Conservation (phyloP, 768 basidiomycete genomes). For the Mycena epipterygia region DNA sequence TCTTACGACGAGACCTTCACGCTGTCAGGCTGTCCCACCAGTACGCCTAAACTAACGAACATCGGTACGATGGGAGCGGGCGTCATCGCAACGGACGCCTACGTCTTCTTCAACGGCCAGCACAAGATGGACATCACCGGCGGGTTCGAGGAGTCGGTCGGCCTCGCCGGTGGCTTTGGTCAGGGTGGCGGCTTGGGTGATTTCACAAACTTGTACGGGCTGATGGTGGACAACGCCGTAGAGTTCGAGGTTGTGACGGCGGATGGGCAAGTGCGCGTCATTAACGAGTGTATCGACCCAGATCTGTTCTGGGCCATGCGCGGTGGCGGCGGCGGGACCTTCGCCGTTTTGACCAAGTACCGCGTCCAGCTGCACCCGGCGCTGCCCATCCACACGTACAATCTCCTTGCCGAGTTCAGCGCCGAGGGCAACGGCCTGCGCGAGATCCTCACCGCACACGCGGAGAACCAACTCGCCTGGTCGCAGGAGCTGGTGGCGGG, state of each 20-base stretch:
- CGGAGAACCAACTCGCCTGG: constrained; percentile 24
- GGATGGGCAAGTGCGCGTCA: constrained; percentile 21
- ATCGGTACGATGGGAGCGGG: constrained; percentile 28
- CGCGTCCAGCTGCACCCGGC: constrained; percentile 22
- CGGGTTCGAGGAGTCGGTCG: constrained; percentile 27
- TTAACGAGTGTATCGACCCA: constrained; percentile 23
- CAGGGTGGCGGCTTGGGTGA: constrained; percentile 18
- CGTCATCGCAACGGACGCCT: constrained; percentile 23
- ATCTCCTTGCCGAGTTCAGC: constrained; percentile 24
- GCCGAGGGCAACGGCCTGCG: constrained; percentile 23
- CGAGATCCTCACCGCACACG: constrained; percentile 22
- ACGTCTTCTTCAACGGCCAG: constrained; percentile 28
- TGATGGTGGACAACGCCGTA: constrained; percentile 23
- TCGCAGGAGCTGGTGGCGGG: constrained; percentile 19
- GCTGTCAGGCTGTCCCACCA: constrained; percentile 22
- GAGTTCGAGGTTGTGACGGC: constrained; percentile 25
- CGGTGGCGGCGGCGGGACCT: constrained; percentile 27
- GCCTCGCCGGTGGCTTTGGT: constrained; percentile 22
- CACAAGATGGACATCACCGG: constrained; percentile 28
- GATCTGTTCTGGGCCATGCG: constrained; percentile 28
- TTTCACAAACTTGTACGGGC: constrained; percentile 21
- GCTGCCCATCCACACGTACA: constrained; percentile 24
- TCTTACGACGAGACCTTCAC: constrained; percentile 26
- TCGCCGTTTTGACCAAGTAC: constrained; percentile 23
- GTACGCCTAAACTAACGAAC: constrained; percentile 18